Conservation (phyloP, 352 stramenopile genomes). For the Phytophthora aleatoria region DNA sequence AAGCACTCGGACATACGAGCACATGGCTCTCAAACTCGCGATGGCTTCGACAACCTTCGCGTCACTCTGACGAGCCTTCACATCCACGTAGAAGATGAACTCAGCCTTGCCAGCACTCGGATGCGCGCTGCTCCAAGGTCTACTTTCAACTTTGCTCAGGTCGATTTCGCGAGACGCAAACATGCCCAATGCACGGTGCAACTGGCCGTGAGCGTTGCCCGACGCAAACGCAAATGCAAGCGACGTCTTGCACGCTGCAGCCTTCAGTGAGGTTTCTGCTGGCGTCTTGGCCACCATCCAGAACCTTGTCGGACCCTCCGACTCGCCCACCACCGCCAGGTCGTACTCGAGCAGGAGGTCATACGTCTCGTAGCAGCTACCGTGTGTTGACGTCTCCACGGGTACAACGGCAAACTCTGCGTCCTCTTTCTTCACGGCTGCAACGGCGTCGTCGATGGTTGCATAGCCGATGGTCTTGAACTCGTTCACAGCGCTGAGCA, state of each 20-base stretch:
- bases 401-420: conserved; percentile 94
- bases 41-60: conserved; percentile 71
- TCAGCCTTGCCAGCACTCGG: conserved; percentile 41
- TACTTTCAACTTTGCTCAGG: conserved; percentile 75
- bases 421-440: conserved; percentile 74
- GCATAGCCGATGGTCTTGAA: conserved; percentile 18
- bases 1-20: conserved; percentile 83
- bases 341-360: conserved; percentile 77
- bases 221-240: conserved; percentile 75
- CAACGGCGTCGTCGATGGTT: conserved; percentile 54
- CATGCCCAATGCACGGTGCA: conserved; percentile 66
- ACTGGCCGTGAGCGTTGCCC: conserved; percentile 58
- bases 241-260: conserved; percentile 63
- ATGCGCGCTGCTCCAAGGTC: conserved; percentile 42
- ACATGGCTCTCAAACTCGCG: conserved; percentile 74
- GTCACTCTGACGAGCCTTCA: conserved; percentile 67
- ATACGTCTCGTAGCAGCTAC: conserved; percentile 97
- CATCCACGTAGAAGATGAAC: conserved; percentile 80
- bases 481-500: conserved; percentile 19
- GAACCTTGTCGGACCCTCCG: conserved; percentile 88
- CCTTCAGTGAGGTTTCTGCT: conserved; percentile 23
- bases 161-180: conserved; percentile 70
- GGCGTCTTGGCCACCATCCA: conserved; percentile 72
- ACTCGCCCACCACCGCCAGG: conserved; percentile 70
- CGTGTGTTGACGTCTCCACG: conserved; percentile 95